Evolutionary conservation across 257 asterid species (phyloP).

Genomic region (Nicotiana paniculata): DNA sequence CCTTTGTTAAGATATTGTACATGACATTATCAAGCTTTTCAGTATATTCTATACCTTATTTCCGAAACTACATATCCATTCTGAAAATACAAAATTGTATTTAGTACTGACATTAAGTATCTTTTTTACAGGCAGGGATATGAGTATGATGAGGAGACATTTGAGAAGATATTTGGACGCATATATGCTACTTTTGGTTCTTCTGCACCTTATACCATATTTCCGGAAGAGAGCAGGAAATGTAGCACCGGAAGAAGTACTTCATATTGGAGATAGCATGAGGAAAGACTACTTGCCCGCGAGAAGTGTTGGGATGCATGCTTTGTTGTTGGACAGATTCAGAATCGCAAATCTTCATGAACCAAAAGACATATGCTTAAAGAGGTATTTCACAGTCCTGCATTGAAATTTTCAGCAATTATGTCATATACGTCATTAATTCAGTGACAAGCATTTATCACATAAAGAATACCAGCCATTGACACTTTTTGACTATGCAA

Average conservation of each 20-base stretch:
- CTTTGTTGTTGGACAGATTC: slow-evolving; percentile 70
- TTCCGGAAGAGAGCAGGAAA: slow-evolving; percentile 82
- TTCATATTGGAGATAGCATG: slow-evolving; percentile 92
- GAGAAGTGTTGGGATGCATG: slow-evolving; percentile 76
- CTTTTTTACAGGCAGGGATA: slow-evolving; percentile 76
- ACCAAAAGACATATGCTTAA: no score
- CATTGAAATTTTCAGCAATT: no score
- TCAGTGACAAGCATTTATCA: no score
- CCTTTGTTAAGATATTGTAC: slow-evolving; percentile 64
- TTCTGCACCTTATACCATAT: slow-evolving; percentile 72
- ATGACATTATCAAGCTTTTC: background rate
- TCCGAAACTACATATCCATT: no score
- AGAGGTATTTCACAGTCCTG: no score
- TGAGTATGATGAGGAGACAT: slow-evolving; percentile 87
- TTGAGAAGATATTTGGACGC: slow-evolving; percentile 79
- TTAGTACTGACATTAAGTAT: background rate
- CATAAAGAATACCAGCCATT: no score
- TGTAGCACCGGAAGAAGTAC: slow-evolving; percentile 63
- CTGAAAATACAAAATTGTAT: background rate
- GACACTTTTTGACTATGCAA: no score
- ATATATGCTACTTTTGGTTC: slow-evolving; percentile 89
- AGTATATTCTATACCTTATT: background rate
- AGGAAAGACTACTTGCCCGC: slow-evolving; percentile 84
- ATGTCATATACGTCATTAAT: no score
- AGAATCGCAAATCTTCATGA: background rate